These are phyloP conservation scores for Boletus reticulatus DNA, from an alignment of 768 basidiomycete species.

Conservation along the genomic window DNA sequence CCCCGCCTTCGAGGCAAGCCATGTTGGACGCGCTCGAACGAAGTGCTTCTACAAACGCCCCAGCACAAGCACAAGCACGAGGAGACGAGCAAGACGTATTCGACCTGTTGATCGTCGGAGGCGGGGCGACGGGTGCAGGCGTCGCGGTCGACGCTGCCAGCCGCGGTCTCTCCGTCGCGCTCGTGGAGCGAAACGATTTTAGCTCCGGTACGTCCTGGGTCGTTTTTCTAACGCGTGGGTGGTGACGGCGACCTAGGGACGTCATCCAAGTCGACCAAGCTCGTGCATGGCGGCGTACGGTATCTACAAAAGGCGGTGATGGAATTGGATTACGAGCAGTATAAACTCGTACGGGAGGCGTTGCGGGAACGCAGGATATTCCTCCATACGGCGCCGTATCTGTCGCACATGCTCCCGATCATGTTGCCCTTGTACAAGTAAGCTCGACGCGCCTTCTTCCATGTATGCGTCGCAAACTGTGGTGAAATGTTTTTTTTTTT, in stretches of 20 bases:
- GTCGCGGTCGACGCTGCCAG: conserved; percentile 95
- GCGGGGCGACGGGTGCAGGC: conserved; percentile 94
- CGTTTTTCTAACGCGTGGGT: too few species aligned
- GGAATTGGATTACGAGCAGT: conserved; percentile 95
- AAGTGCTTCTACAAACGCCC: background rate
- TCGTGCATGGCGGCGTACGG: conserved; percentile 96
- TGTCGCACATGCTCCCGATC: conserved; percentile 91
- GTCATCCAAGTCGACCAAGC: conserved; percentile 95
- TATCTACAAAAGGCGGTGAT: conserved; percentile 97
- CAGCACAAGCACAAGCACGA: conserved; percentile 25
- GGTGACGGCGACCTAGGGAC: conserved; percentile 55
- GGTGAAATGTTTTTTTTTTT: background rate
- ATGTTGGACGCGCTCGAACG: conserved; percentile 55
- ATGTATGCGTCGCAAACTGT: conserved; percentile 4
- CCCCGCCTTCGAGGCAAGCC: conserved; percentile 64
- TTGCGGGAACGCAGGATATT: conserved; percentile 92
- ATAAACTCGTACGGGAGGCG: conserved; percentile 94
- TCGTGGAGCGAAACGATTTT: conserved; percentile 94
- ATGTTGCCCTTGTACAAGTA: conserved; percentile 97
- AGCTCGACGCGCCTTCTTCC: conserved; percentile 11
- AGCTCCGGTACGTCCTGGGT: conserved; percentile 59
- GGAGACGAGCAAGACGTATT: conserved; percentile 59
- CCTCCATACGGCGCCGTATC: conserved; percentile 92
- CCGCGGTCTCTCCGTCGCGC: conserved; percentile 86
- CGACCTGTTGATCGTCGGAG: conserved; percentile 85